Base-by-base conservation (phyloP, 2,329 filamentous ascomycete species). In the Xylariales sp. region DNA sequence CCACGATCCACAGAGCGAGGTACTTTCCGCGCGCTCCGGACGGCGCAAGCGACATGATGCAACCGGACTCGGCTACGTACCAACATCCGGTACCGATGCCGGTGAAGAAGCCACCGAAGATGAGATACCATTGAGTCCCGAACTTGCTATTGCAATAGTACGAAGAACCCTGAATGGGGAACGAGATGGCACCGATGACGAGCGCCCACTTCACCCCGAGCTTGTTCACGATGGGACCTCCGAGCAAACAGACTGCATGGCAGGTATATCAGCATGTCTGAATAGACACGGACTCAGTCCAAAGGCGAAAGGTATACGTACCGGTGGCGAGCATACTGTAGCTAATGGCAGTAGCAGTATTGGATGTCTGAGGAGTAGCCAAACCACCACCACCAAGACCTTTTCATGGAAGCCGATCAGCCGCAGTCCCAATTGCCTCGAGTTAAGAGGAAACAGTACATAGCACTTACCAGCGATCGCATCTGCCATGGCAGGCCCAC, bases 71-170 rank as follows among this genome's bases (percentile, higher is more conserved):
- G 0, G 69, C 69, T 7, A 72, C 69, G 43, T 72, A 73, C 69
- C 68, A 71, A 31, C 65, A 69, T 2, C 67, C 69, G 5, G 62
- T 66, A 4, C 65, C 65, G 8, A 65, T 54, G 2, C 64, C 64
- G 11, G 55, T 58, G 27, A 66, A 52, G 36, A 60, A 60, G 28
- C 62, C 62, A 7, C 61, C 60, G 5, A 66, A 51, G 33, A 67
- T 64, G n/a, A 66, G 60, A 14, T 33, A 32, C 38, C 68, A 71
- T 52, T 71, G 67, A 31, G 61, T 70, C 4, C 68, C 68, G 43
- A 68, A 71, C 48, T 70, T 70, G 52, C 65, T 69, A 31, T 71
- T 71, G 51, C 64, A 68, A 48, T 71, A 71, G 46, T 71, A 71
- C 8, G 67, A 65, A 0, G 68, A 70, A 4, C 68, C 68, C 15